These are phyloP conservation scores for Diplodia intermedia DNA, from an alignment of 2,329 filamentous ascomycete genomes.

Conservation along the genomic window DNA sequence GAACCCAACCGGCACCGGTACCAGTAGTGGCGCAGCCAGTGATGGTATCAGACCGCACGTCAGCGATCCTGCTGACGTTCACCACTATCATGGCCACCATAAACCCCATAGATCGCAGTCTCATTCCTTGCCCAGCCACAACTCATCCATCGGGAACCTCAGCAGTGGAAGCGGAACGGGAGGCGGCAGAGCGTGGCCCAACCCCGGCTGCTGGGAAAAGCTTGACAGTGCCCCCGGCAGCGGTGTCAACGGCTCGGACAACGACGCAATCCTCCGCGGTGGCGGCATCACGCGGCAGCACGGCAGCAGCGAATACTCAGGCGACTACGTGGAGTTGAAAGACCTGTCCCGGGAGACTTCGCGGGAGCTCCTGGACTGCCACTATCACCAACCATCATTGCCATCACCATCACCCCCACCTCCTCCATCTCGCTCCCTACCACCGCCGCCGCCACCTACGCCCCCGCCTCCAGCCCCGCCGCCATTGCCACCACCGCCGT, in stretches of 20 bases:
- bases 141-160: background rate
- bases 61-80: background rate
- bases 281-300: background rate
- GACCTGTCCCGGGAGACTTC: slow-evolving; percentile 8
- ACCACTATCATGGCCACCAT: background rate
- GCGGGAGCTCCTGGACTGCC: background rate
- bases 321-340: background rate
- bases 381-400: background rate
- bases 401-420: background rate
- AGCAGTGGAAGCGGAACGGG: background rate
- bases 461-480: no score
- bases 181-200: background rate
- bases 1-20: background rate
- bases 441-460: background rate
- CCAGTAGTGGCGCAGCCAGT: background rate
- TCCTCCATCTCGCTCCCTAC: background rate
- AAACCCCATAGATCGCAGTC: background rate
- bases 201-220: slow-evolving; percentile 15
- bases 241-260: background rate
- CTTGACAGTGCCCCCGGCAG: background rate
- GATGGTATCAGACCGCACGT: background rate
- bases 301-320: background rate
- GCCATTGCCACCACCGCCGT: background rate
- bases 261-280: background rate
- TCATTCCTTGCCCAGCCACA: background rate